Percentiles rank a stretch among this genome's conserved stretches.
Evolutionary conservation across 768 basidiomycete species (phyloP).

Genomic region (Amylocystis lapponica): DNA sequence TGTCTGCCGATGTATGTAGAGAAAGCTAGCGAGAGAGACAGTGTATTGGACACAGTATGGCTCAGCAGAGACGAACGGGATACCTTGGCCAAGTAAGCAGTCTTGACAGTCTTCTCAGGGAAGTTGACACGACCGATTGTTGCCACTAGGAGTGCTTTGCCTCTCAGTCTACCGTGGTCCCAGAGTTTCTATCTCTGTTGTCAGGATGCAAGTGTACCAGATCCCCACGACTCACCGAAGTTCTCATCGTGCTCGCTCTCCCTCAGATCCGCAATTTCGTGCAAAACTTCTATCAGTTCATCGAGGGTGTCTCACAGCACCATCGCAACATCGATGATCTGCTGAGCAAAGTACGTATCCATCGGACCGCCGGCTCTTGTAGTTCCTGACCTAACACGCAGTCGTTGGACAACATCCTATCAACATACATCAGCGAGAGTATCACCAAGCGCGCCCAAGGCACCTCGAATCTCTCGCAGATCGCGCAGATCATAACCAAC

Average conservation of each 20-base stretch:
- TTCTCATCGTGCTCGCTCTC: not conserved
- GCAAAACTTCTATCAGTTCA: conserved; percentile 93
- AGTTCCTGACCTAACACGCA: conserved; percentile 23
- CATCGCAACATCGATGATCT: conserved; percentile 90
- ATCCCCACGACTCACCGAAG: not conserved
- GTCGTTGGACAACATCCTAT: conserved; percentile 85
- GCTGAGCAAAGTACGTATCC: conserved; percentile 63
- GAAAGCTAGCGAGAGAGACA: conserved; percentile 54
- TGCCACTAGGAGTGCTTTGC: conserved; percentile 49
- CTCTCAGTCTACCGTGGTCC: conserved; percentile 86
- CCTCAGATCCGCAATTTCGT: conserved; percentile 78
- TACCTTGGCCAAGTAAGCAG: conserved; percentile 45
- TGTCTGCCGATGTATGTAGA: conserved; percentile 81
- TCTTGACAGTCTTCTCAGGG: conserved; percentile 5
- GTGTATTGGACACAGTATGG: conserved; percentile 81
- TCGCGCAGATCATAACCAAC: conserved; percentile 90
- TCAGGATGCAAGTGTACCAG: conserved; percentile 54
- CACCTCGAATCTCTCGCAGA: conserved; percentile 80
- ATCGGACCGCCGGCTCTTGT: not conserved
- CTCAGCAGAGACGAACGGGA: conserved; percentile 62
- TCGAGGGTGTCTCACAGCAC: conserved; percentile 90
- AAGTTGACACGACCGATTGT: not conserved
- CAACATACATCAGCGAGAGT: conserved; percentile 66
- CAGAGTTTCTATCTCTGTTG: conserved; percentile 94
- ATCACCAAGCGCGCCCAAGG: conserved; percentile 68